Evolutionary conservation across 2,329 filamentous ascomycete genomes (phyloP), one percentile per base, ranked within the genome.

Genomic region (Trichoderma arundinaceum): DNA sequence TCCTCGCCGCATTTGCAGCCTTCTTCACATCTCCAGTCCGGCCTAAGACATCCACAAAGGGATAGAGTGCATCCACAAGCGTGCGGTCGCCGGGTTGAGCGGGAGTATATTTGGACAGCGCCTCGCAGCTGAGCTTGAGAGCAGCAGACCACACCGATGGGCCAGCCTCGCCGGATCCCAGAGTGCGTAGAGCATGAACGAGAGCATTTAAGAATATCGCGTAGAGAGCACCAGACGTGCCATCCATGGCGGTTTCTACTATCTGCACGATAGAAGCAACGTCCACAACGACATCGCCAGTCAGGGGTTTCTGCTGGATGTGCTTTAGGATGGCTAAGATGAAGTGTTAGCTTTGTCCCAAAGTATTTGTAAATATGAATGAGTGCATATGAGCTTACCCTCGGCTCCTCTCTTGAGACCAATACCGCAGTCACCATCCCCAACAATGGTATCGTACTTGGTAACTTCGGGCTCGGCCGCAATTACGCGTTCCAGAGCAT

Each of bases 141-240:
- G 93, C 94, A 38, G 84, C 80, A 3, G 88, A 78, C 88, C 85
- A 83, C 71, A 80, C 69, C 49, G 80, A 71, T 5, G 79, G 72
- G 3, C 78, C 78, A 2, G 78, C 77, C 5, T 77, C 72, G 9
- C 81, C 80, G 2, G 79, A 74, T 0, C 77, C 73, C 10, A 80
- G 77, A 6, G 74, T 75, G 49, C 81, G 81, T 17, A 88, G 80
- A 3, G 83, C 88, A 69, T 90, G 86, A 22, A 92, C 88, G 6
- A 97, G 87, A 0, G 92, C 88, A 75, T 96, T 96, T 67, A 97
- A 83, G 83, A 96, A 97, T 76, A 97, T 97, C 73, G 92, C 90
- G 72, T 86, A 86, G 2, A 88, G 77, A 1, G 84, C 85, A 3
- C 86, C 86, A 1, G 86, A 87, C 1, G 86, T 88, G 68, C 86